Evolutionary conservation across 2,329 filamentous ascomycete species (phyloP), one percentile per base, ranked within the genome.

Genomic region (Ceratocystis lukuohia): DNA sequence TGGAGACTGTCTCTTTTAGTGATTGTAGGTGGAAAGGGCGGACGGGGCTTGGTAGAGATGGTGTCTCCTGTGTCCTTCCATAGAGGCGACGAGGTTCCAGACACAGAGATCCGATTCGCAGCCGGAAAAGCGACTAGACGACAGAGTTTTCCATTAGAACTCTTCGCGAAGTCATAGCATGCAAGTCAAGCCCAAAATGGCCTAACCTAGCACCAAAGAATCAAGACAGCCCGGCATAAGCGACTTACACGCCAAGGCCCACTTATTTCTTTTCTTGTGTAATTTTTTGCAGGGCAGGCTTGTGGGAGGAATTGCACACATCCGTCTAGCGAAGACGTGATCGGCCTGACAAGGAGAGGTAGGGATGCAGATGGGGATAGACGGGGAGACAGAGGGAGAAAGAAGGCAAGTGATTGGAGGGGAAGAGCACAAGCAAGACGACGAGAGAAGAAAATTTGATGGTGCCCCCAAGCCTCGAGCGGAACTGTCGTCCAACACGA

Each of bases 321-420:
- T 59, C 56, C 17, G 56, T 15, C n/a, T 37, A 15, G 15, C 44
- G 48, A 63, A 48, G 61, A 63, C 22, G 61, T 63, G 41, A 63
- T 48, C 20, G n/a, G 28, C 5, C 59, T 48, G 44, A 17, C 41
- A 17, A 22, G 10, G n/a, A 15, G 44, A 33, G 20, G 5, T 2
- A 33, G 20, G n/a, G 20, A 48, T 15, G 41, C 7, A 56, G 20
- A 56, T 25, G 50, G 20, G 25, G 50, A n/a, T 7, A 57, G 28
- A 57, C 3, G 15, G 25, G 20, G 6, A 5, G 22, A 33, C 6
- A n/a, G 53, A 57, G 15, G 6, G 53, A 25, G 48, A 12, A 8
- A 50, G 7, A 50, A 50, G 10, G 7, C 3, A 22, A 6, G 25
- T 28, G 48, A 10, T 25, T 10, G 25, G 22, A 28, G 12, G 48